Percentiles rank a stretch among this genome's conserved stretches.
Conservation (phyloP, 2,329 filamentous ascomycete genomes). For the Exophiala lecanii-corni region DNA sequence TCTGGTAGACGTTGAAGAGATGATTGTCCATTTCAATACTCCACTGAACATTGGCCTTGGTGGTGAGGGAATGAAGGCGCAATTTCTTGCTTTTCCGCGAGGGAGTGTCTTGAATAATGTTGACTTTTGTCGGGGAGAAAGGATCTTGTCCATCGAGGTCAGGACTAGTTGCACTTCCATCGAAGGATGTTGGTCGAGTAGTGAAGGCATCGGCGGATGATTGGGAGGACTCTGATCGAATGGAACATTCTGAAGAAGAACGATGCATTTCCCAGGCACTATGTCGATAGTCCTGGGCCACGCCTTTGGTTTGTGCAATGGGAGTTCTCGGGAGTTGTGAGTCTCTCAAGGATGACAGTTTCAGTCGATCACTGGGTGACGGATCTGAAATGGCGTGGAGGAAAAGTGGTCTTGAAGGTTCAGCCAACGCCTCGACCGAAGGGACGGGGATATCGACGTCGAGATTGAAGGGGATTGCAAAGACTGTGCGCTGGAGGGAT, state of each 20-base stretch:
- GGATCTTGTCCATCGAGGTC: slow-evolving; percentile 56
- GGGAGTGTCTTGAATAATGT: slow-evolving; percentile 34
- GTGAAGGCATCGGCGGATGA: slow-evolving; percentile 55
- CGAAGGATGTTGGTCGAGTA: slow-evolving; percentile 51
- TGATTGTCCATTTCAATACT: slow-evolving; percentile 62
- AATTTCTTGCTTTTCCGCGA: slow-evolving; percentile 31
- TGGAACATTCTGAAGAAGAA: slow-evolving; percentile 55
- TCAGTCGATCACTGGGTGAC: slow-evolving; percentile 33
- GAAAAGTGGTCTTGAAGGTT: slow-evolving; percentile 11
- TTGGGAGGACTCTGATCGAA: slow-evolving; percentile 58
- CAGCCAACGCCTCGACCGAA: slow-evolving; percentile 21
- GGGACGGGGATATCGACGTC: slow-evolving; percentile 30
- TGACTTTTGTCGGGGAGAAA: slow-evolving; percentile 43
- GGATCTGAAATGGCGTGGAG: slow-evolving; percentile 23
- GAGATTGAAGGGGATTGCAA: slow-evolving; percentile 9
- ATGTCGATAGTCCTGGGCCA: slow-evolving; percentile 31
- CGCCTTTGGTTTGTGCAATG: slow-evolving; percentile 41
- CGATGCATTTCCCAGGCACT: slow-evolving; percentile 42
- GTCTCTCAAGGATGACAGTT: slow-evolving; percentile 35
- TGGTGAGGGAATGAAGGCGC: slow-evolving; percentile 26
- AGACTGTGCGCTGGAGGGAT: slow-evolving; percentile 34
- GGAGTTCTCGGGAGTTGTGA: slow-evolving; percentile 41
- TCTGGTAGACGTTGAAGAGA: slow-evolving; percentile 62
- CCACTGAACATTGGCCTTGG: slow-evolving; percentile 41
- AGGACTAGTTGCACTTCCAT: slow-evolving; percentile 57